Evolutionary conservation across 441 rosid species (phyloP).

Genomic region (Biscutella auriculata): DNA sequence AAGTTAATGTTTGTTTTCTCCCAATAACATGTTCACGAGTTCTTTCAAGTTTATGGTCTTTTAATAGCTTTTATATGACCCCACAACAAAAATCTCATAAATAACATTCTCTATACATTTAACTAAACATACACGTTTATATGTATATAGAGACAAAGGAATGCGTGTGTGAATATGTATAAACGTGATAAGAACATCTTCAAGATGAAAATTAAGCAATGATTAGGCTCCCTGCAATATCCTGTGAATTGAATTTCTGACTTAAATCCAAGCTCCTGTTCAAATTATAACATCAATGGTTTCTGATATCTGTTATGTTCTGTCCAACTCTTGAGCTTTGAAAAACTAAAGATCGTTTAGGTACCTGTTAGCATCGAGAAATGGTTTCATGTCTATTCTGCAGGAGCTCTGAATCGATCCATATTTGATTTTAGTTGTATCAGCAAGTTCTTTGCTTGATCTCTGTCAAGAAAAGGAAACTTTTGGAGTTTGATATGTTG

Average conservation of each 20-base stretch:
- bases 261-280: conserved; percentile 11
- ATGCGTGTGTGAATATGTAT: neutral
- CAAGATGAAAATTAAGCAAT: conserved; percentile 12
- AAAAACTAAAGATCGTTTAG: neutral
- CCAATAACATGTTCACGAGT: conserved; percentile 16
- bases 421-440: conserved; percentile 12
- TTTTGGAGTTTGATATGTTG: neutral
- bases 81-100: neutral
- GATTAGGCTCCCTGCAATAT: conserved; percentile 7
- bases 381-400: conserved; percentile 16
- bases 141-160: conserved; percentile 11
- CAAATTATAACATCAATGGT: conserved; percentile 1
- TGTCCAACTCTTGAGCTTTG: neutral
- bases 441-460: conserved; percentile 14
- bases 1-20: conserved; percentile 8
- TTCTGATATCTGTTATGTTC: neutral
- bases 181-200: conserved; percentile 2
- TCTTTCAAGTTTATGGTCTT: conserved; percentile 6
- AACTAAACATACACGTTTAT: conserved; percentile 15
- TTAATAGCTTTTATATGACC: conserved; percentile 1
- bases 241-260: conserved; percentile 7
- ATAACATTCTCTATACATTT: conserved; percentile 10
- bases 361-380: conserved; percentile 16
- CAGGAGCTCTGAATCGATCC: conserved; percentile 10
- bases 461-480: conserved; percentile 17